Evolutionary conservation across 1,284 basidiomycete species (phyloP), one percentile per base, ranked within the genome.

Genomic region (Agroathelia rolfsii): DNA sequence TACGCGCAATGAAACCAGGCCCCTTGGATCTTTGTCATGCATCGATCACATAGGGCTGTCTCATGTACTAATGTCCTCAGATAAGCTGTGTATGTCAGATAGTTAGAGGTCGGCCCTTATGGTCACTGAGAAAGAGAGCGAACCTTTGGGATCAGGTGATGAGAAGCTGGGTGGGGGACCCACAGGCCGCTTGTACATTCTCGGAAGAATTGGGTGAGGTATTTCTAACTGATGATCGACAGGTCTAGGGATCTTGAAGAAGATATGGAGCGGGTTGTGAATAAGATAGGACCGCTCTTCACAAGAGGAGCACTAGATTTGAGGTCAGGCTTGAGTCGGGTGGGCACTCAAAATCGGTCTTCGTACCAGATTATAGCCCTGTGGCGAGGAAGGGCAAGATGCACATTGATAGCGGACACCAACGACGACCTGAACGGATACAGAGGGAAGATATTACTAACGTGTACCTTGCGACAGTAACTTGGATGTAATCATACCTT

Each of bases 1-100:
- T 88, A 87, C 2, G 75, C 86, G 49, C 89, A 94, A 42, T 83
- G 72, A 55, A 82, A 82, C 89, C 89, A 94, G 41, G 74, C 72
- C 6, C 89, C 89, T 15, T 65, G 57, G 39, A 93, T 89, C 22
- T 58, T 62, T 15, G 60, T 65, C 66, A 86, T 73, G 50, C 84
- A 86, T 30, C 73, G 66, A 53, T 88, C 85, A 43, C 84, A 88
- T 7, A 83, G 53, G 10, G 82, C 76, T 25, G 67, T 64, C 4
- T 59, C 50, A 53, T 93, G 87, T 29, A 69, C 51, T 3, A 93
- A 62, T 32, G 66, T 57, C 19, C 61, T 59, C 11, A 92, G 64
- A 52, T 90, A 90, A 20, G 66, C 85, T 86, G 39, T 5, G 28
- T 14, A 17, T 29, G 20, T 34, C 20, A 32, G 22, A 32, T 1